phyloP scores from a whole-genome alignment of 345 rosid genomes.

The Eucalyptus sp. region DNA sequence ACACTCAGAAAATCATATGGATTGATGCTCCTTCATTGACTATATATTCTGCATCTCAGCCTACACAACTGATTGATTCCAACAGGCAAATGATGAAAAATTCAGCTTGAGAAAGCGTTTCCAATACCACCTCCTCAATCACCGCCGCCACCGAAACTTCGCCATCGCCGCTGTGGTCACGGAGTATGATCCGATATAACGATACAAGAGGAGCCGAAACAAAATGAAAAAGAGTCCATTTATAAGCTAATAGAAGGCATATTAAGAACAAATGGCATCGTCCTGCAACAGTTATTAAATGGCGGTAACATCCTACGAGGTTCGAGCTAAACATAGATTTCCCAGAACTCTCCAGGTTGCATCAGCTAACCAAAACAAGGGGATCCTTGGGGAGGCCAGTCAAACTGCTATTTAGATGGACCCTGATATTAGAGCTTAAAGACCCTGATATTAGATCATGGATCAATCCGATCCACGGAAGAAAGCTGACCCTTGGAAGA shows the following conservation, averaged over 20 bases:
- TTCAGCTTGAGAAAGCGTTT: not conserved
- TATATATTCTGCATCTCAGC: not conserved
- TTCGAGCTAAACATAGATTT: not conserved
- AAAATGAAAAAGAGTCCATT: not conserved
- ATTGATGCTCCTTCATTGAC: not conserved
- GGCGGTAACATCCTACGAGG: not conserved
- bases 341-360: not conserved
- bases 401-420: not conserved
- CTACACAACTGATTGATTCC: not conserved
- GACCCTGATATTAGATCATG: conserved; percentile 1
- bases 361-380: not conserved
- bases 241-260: not conserved
- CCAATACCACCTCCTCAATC: not conserved
- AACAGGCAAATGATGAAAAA: not conserved
- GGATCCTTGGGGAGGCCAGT: not conserved
- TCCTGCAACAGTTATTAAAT: not conserved
- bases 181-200: not conserved
- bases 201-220: not conserved
- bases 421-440: not conserved
- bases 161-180: not conserved
- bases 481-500: not conserved
- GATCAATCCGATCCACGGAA: conserved; percentile 17
- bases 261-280: not conserved
- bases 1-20: not conserved
- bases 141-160: not conserved